Evolutionary conservation across 2,329 filamentous ascomycete species (phyloP).

Genomic region (Epichloe sibirici): DNA sequence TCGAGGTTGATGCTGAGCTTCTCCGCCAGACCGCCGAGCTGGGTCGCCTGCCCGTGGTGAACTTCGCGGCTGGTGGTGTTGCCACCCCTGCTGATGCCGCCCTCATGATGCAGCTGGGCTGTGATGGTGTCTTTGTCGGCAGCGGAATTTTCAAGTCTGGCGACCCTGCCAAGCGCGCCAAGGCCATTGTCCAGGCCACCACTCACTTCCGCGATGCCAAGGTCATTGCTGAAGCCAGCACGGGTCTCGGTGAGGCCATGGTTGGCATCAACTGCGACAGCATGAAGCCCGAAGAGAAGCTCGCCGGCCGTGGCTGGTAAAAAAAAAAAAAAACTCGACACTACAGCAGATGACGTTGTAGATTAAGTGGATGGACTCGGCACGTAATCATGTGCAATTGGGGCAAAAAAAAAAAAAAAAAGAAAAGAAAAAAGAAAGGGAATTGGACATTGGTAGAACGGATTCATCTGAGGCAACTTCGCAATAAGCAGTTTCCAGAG

Average conservation of each 20-base stretch:
- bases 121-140: constrained; percentile 95
- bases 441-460: no score
- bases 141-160: constrained; percentile 96
- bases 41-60: constrained; percentile 84
- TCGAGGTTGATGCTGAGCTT: constrained; percentile 66
- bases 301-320: constrained; percentile 79
- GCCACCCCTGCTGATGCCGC: constrained; percentile 97
- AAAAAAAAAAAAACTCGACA: not conserved
- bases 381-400: no score
- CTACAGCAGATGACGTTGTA: no score
- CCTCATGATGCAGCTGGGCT: constrained; percentile 96
- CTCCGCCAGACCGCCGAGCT: constrained; percentile 79
- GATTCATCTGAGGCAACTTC: no score
- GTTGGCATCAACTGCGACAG: constrained; percentile 80
- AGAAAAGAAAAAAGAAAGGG: no score
- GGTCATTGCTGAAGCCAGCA: constrained; percentile 76
- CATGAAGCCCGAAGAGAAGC: constrained; percentile 68
- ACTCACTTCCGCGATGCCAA: constrained; percentile 81
- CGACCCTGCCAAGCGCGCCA: constrained; percentile 77
- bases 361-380: no score
- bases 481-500: no score
- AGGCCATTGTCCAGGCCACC: constrained; percentile 87
- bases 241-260: constrained; percentile 93
- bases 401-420: no score
- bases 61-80: constrained; percentile 97